phyloP scores from a whole-genome alignment of 495 filamentous ascomycete genomes.

The Daldinia grandis region DNA sequence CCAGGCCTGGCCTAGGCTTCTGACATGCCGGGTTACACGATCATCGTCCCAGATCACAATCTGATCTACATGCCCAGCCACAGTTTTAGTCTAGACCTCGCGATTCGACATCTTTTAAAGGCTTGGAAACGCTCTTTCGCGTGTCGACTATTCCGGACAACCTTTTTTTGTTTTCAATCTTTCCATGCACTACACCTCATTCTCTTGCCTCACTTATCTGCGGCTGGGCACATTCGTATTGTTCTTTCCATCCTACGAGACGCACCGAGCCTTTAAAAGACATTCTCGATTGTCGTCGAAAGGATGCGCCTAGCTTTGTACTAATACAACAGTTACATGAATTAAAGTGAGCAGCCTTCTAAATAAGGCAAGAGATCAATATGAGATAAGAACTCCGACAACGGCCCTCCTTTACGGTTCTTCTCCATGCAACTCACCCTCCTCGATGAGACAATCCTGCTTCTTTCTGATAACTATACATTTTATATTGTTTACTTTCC shows the following conservation, averaged over 20 bases:
- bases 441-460: conserved; percentile 28
- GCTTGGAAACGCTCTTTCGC: conserved; percentile 12
- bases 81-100: conserved; percentile 33
- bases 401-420: conserved; percentile 41
- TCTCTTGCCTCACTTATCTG: conserved; percentile 16
- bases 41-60: conserved; percentile 35
- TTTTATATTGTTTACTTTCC: conserved; percentile 4
- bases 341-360: conserved; percentile 13
- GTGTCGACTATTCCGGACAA: conserved; percentile 24
- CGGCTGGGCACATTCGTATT: conserved; percentile 16
- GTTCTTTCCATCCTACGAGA: conserved; percentile 1
- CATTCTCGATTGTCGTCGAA: conserved; percentile 18
- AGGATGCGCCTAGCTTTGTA: conserved; percentile 9
- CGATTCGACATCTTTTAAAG: conserved; percentile 29
- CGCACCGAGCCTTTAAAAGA: background rate
- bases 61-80: conserved; percentile 38
- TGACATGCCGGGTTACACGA: conserved; percentile 24
- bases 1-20: conserved; percentile 7
- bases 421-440: conserved; percentile 25
- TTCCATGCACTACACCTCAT: conserved; percentile 6
- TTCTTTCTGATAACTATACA: conserved; percentile 16
- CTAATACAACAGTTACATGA: conserved; percentile 17
- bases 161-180: conserved; percentile 15
- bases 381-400: conserved; percentile 40
- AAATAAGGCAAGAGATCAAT: conserved; percentile 27